These are phyloP conservation scores for Mucor sp. DNA, from an alignment of 371 early-diverging fungal species.

Conservation along the genomic window DNA sequence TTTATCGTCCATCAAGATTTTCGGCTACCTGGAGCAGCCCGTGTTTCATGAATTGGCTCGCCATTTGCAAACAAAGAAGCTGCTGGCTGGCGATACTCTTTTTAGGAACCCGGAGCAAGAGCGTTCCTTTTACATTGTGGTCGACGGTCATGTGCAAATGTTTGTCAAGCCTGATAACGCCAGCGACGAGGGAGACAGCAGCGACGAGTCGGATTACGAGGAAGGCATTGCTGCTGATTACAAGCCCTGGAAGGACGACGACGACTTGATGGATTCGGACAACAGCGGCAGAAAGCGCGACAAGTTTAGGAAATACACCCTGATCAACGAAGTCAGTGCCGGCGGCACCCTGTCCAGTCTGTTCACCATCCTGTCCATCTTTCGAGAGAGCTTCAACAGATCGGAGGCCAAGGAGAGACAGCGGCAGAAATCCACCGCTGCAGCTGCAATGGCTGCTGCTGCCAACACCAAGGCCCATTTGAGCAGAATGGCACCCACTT, in stretches of 20 bases:
- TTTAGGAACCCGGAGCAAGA: slow-evolving; percentile 77
- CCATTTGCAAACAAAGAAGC: slow-evolving; percentile 81
- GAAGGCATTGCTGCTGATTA: slow-evolving; percentile 13
- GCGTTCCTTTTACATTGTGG: slow-evolving; percentile 89
- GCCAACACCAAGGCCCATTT: slow-evolving; percentile 1
- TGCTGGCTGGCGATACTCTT: slow-evolving; percentile 87
- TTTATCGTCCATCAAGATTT: slow-evolving; percentile 90
- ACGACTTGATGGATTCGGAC: background rate
- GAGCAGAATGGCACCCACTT: slow-evolving; percentile 7
- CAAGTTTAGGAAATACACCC: slow-evolving; percentile 62
- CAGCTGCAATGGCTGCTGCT: background rate
- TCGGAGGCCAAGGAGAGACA: slow-evolving; percentile 52
- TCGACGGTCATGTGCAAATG: slow-evolving; percentile 92
- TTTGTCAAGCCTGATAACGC: slow-evolving; percentile 58
- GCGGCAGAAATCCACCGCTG: slow-evolving; percentile 26
- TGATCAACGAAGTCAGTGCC: slow-evolving; percentile 85
- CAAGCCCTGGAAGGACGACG: slow-evolving; percentile 2
- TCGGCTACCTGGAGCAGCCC: slow-evolving; percentile 95
- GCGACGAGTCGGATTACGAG: slow-evolving; percentile 16
- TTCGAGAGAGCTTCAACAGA: slow-evolving; percentile 79
- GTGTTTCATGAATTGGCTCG: slow-evolving; percentile 95
- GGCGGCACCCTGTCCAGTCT: slow-evolving; percentile 94
- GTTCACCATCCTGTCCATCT: slow-evolving; percentile 90
- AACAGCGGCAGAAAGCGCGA: slow-evolving; percentile 15
- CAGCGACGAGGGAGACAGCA: slow-evolving; percentile 33